Conservation (phyloP, 177 flowering plant genomes). For the Vitis hybrid region DNA sequence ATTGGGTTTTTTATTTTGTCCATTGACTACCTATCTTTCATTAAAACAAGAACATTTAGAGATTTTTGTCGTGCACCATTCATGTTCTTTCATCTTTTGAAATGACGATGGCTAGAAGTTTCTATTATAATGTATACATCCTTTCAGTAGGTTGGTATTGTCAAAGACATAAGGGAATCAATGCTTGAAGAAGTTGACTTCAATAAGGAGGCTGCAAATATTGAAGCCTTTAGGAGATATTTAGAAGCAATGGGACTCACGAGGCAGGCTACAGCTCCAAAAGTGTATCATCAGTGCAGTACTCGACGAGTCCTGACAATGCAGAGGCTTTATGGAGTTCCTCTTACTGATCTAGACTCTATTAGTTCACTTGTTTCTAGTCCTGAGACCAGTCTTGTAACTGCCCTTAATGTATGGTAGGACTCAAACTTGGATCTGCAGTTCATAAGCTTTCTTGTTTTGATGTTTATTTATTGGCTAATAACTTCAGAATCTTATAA, state of each 20-base stretch:
- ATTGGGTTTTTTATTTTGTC: too few species aligned
- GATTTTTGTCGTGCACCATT: neutral
- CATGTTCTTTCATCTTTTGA: neutral
- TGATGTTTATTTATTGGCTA: conserved; percentile 1
- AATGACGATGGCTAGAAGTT: neutral
- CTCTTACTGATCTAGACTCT: conserved; percentile 90
- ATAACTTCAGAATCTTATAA: neutral
- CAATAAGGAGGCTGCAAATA: conserved; percentile 80
- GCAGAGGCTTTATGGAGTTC: conserved; percentile 98
- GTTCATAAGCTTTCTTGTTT: conserved; percentile 1
- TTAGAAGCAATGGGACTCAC: conserved; percentile 85
- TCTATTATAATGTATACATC: conserved; percentile 11
- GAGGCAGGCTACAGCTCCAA: conserved; percentile 90
- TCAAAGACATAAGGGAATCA: conserved; percentile 83
- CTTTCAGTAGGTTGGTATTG: conserved; percentile 74
- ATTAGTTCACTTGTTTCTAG: conserved; percentile 80
- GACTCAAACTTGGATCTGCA: conserved; percentile 14
- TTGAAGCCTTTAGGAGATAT: conserved; percentile 81
- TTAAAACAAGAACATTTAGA: too few species aligned
- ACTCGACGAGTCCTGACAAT: conserved; percentile 74
- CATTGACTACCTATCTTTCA: too few species aligned
- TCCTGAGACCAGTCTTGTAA: conserved; percentile 88
- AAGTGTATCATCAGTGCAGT: conserved; percentile 75
- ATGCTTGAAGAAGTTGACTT: conserved; percentile 99
- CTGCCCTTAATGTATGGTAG: conserved; percentile 95